Evolutionary conservation across 2,329 filamentous ascomycete species (phyloP).

Genomic region (Penicillium sp.): DNA sequence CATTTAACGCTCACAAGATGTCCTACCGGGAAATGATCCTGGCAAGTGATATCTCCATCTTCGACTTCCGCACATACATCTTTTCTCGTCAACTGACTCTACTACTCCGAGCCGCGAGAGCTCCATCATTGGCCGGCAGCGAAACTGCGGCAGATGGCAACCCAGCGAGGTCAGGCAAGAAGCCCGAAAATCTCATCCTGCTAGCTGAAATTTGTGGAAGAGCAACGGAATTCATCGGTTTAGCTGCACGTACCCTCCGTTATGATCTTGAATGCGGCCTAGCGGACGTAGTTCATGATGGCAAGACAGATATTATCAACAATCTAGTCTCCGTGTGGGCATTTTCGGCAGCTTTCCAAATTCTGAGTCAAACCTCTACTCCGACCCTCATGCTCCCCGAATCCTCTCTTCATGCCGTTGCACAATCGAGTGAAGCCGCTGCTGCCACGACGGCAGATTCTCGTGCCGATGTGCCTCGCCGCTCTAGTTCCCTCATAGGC

Average conservation of each 20-base stretch:
- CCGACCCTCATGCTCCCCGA: conserved; percentile 36
- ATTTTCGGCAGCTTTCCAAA: conserved; percentile 44
- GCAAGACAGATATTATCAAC: conserved; percentile 38
- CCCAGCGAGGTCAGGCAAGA: conserved; percentile 52
- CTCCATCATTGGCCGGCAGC: conserved; percentile 35
- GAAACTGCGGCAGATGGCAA: conserved; percentile 35
- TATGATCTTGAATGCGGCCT: conserved; percentile 70
- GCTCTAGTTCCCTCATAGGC: conserved; percentile 40
- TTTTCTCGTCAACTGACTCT: conserved; percentile 85
- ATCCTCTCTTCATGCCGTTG: conserved; percentile 34
- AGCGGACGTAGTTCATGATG: conserved; percentile 36
- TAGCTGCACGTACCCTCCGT: conserved; percentile 74
- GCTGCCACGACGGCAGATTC: conserved; percentile 19
- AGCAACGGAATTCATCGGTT: conserved; percentile 78
- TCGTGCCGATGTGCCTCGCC: conserved; percentile 33
- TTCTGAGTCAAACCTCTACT: conserved; percentile 43
- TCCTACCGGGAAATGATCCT: conserved; percentile 89
- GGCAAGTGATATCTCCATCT: conserved; percentile 90
- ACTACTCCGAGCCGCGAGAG: conserved; percentile 76
- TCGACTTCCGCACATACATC: conserved; percentile 92
- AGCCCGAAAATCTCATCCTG: conserved; percentile 70
- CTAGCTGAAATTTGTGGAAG: conserved; percentile 84
- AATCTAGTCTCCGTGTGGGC: conserved; percentile 50
- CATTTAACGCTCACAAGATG: conserved; percentile 61
- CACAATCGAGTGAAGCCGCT: conserved; percentile 23